Evolutionary conservation across 129 eudicot genomes (phyloP).

Genomic region (Chrysanthemum seticuspe): DNA sequence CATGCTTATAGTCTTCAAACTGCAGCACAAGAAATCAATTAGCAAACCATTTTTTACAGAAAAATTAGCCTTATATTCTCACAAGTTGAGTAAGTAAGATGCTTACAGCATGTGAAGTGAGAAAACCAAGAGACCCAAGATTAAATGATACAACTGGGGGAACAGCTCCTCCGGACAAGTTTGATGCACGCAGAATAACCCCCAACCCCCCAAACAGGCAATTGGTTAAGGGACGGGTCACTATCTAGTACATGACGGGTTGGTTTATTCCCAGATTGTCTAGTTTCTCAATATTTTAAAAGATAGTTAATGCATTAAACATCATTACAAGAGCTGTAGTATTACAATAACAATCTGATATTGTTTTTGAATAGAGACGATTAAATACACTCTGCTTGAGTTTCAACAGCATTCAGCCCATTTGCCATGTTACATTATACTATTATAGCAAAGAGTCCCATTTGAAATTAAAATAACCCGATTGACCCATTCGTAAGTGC

Average conservation of each 20-base stretch:
- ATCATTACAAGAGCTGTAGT: too few relatives aligned
- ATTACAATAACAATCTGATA: too few relatives aligned
- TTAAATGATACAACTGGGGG: conserved; percentile 97
- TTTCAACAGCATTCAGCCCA: background rate
- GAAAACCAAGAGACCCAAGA: conserved; percentile 99
- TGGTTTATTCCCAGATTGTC: too few relatives aligned
- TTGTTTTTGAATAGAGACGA: too few relatives aligned
- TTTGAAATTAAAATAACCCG: too few relatives aligned
- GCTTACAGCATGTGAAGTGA: conserved; percentile 83
- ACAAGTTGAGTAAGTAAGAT: conserved; percentile 30
- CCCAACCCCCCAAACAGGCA: conserved; percentile 96
- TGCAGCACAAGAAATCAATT: conserved; percentile 29
- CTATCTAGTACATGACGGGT: background rate
- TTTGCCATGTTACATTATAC: background rate
- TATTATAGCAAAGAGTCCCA: too few relatives aligned
- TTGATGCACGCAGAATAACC: conserved; percentile 95
- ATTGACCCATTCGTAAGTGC: too few relatives aligned
- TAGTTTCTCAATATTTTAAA: too few relatives aligned
- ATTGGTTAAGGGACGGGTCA: conserved; percentile 20
- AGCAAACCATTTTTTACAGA: background rate
- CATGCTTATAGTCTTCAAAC: conserved; percentile 87
- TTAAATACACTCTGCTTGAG: background rate
- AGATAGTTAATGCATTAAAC: too few relatives aligned
- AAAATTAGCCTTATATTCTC: background rate
- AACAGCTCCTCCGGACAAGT: conserved; percentile 88